Evolutionary conservation across 106 monocot genomes (phyloP).

Genomic region (Dioscorea alata): DNA sequence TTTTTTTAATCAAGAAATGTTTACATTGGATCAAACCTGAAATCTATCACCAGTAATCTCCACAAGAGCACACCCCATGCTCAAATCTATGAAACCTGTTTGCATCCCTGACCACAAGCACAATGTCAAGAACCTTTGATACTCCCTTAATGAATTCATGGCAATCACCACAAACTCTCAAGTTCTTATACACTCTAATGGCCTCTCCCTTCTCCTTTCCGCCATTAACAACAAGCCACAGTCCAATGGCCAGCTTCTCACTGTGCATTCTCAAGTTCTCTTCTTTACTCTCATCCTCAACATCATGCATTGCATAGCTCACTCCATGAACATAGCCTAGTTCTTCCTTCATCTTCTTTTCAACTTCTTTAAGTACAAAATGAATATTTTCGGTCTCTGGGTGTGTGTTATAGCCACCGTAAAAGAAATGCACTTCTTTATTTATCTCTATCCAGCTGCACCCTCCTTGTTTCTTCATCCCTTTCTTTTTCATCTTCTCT

Average conservation of each 20-base stretch:
- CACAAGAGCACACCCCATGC: constrained; percentile 22
- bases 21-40: no score
- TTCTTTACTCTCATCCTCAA: constrained; percentile 43
- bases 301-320: constrained; percentile 31
- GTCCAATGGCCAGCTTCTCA: constrained; percentile 42
- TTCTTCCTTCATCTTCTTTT: constrained; percentile 32
- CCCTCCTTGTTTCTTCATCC: constrained; percentile 47
- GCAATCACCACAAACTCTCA: constrained; percentile 26
- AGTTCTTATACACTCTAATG: constrained; percentile 31
- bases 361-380: constrained; percentile 16
- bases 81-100: constrained; percentile 30
- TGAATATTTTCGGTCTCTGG: constrained; percentile 20
- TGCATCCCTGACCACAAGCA: constrained; percentile 28
- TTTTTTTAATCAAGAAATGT: no score
- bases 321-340: constrained; percentile 15
- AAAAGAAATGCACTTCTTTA: constrained; percentile 39
- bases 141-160: constrained; percentile 29
- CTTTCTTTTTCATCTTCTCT: constrained; percentile 27
- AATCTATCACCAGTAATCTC: constrained; percentile 21
- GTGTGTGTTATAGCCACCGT: constrained; percentile 33
- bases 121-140: constrained; percentile 12
- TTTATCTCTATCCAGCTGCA: constrained; percentile 34
- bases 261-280: constrained; percentile 34
- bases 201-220: not conserved
- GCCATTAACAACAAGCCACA: constrained; percentile 16